A percentile compares a stretch with the other conserved stretches of the same genome.
These are phyloP conservation scores for Mycosphaerella arachidis DNA, from an alignment of 2,329 filamentous ascomycete species.

Conservation along the genomic window DNA sequence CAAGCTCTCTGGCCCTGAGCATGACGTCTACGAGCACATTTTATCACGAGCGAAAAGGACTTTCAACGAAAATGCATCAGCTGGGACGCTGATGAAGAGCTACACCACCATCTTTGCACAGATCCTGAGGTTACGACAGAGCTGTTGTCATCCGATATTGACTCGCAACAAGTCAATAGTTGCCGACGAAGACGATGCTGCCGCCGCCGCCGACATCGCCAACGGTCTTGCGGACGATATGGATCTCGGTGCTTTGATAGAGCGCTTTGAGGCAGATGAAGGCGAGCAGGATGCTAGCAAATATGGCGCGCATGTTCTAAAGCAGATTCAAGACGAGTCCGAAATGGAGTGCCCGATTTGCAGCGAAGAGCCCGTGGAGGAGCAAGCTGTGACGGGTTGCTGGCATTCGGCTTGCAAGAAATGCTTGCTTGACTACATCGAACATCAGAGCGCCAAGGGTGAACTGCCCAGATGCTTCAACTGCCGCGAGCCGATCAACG, in stretches of 20 bases:
- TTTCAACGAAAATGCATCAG: conserved; percentile 81
- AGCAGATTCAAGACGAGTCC: conserved; percentile 86
- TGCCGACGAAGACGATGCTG: conserved; percentile 81
- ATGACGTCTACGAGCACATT: conserved; percentile 89
- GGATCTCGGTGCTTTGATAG: conserved; percentile 82
- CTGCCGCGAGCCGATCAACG: conserved; percentile 77
- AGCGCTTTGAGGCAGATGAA: conserved; percentile 66
- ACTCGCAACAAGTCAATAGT: conserved; percentile 81
- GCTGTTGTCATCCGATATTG: conserved; percentile 87
- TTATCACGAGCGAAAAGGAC: conserved; percentile 76
- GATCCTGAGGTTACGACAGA: conserved; percentile 85
- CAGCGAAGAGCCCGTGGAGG: conserved; percentile 89
- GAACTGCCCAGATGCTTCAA: conserved; percentile 80
- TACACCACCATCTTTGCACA: conserved; percentile 98
- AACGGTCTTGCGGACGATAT: conserved; percentile 90
- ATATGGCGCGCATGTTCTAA: conserved; percentile 82
- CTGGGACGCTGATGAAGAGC: conserved; percentile 87
- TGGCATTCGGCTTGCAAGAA: conserved; percentile 97
- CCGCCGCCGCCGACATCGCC: conserved; percentile 68
- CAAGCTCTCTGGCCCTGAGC: conserved; percentile 76
- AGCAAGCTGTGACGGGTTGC: conserved; percentile 90
- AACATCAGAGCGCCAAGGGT: conserved; percentile 74
- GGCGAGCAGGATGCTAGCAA: conserved; percentile 58
- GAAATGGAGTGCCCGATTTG: conserved; percentile 91
- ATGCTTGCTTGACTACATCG: conserved; percentile 85